phyloP scores from a whole-genome alignment of 2,329 filamentous ascomycete species.

The Fusarium globosum region DNA sequence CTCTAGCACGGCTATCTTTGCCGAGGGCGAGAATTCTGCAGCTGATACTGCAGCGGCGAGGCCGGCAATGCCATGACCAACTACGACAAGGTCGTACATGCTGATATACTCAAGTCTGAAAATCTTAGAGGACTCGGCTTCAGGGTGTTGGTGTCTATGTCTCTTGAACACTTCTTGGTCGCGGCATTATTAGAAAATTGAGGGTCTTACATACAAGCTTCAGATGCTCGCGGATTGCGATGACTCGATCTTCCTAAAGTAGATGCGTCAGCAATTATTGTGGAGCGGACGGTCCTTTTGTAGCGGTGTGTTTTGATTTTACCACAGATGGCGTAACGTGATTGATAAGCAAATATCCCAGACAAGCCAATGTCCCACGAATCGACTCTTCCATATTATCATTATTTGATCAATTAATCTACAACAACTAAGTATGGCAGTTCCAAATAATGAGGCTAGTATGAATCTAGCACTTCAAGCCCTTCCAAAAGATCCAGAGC shows the following conservation, averaged over 20 bases:
- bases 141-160: slow-evolving; percentile 14
- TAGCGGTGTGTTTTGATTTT: neutral
- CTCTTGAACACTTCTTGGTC: slow-evolving; percentile 21
- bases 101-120: slow-evolving; percentile 24
- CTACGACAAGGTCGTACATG: slow-evolving; percentile 24
- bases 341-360: slow-evolving; percentile 17
- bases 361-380: slow-evolving; percentile 5
- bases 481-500: neutral
- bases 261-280: slow-evolving; percentile 4
- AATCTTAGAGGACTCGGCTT: slow-evolving; percentile 22
- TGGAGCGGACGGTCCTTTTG: slow-evolving; percentile 12
- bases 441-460: neutral
- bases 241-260: no score
- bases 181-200: slow-evolving; percentile 21
- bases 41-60: slow-evolving; percentile 21
- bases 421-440: slow-evolving; percentile 11
- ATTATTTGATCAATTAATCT: slow-evolving; percentile 25
- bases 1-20: slow-evolving; percentile 24
- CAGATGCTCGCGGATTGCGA: slow-evolving; percentile 3
- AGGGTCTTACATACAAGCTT: slow-evolving; percentile 13
- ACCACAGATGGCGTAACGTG: neutral
- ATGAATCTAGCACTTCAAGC: neutral
- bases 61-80: slow-evolving; percentile 24
- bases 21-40: slow-evolving; percentile 16
- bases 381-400: slow-evolving; percentile 14